These are phyloP conservation scores for Diaporthe eres DNA, from an alignment of 2,329 filamentous ascomycete genomes.

Conservation along the genomic window DNA sequence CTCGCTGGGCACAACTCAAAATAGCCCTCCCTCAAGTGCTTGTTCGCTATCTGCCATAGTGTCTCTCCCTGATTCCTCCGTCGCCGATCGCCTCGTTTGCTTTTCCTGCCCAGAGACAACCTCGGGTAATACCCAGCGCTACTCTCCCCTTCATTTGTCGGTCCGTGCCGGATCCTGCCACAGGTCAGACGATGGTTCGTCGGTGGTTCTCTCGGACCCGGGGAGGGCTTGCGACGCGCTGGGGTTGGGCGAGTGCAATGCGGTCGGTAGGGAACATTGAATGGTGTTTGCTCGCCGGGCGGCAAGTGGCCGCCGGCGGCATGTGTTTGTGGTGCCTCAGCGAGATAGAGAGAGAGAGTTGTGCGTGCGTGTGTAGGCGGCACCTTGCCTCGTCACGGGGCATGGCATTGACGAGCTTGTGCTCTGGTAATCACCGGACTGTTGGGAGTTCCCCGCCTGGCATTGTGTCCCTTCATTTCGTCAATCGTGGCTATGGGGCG, in stretches of 20 bases:
- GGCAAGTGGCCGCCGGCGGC: slow-evolving; percentile 29
- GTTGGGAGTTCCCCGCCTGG: neutral
- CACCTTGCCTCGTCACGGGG: neutral
- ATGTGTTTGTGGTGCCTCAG: neutral
- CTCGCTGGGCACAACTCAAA: slow-evolving; percentile 22
- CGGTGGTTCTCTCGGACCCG: neutral
- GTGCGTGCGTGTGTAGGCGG: neutral
- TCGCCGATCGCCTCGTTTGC: too few species aligned
- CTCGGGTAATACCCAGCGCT: neutral
- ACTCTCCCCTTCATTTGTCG: neutral
- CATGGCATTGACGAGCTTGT: neutral
- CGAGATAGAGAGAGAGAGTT: neutral
- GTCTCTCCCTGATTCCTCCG: neutral
- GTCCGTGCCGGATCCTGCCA: slow-evolving; percentile 22
- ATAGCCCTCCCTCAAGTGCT: neutral
- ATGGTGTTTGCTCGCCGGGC: slow-evolving; percentile 3
- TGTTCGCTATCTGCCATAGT: neutral
- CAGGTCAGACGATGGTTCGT: slow-evolving; percentile 13
- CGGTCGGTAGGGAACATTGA: too few species aligned
- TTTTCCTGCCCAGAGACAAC: too few species aligned
- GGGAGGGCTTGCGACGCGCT: slow-evolving; percentile 1
- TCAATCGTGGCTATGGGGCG: neutral
- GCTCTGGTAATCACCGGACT: neutral
- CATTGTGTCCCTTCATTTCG: slow-evolving; percentile 21
- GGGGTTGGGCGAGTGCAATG: neutral